Base-by-base conservation (phyloP, 2,329 filamentous ascomycete species). In the Annulohypoxylon truncatum region DNA sequence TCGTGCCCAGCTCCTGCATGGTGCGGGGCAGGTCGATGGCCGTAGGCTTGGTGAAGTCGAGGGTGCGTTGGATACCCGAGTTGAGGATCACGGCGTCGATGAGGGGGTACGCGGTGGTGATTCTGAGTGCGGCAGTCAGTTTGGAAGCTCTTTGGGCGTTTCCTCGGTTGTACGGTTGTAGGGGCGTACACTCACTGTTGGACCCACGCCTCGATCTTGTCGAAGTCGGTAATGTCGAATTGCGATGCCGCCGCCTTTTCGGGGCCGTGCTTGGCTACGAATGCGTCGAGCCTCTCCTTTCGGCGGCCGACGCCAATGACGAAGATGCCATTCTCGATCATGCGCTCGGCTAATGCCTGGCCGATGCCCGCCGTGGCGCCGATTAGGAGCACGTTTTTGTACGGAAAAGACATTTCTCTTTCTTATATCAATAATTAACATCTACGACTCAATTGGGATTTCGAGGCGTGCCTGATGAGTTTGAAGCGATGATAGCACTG, bases 31-130 rank as follows among this genome's bases (percentile, higher is more conserved):
- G 76, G 64, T 76, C 72, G 62, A 81, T 74, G 13, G 65, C 51
- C 2, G 52, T 35, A 2, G 85, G 83, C 15, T 79, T 74, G 4
- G 80, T 76, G 71, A 88, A 83, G 74, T 85, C 77, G 42, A 85
- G 75, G 0, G 72, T 73, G 26, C 79, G 77, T 72, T 90, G 86
- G 29, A 86, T 79, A 7, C 86, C 87, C 0, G 87, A 83, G 72
- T 89, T 89, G 53, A 89, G 77, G 58, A 90, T 75, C 24, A 90
- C 73, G 68, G 82, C 83, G 76, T 89, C 86, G 26, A 89, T 81
- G 26, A 82, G 77, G 0, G 86, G 84, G 71, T 85, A 79, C 0
- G 61, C 61, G 4, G 69, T 51, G 4, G 73, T 77, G 56, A 82
- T 78, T 9, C 79, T 81, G 29, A 7, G 15, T 1, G 8, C 4